Base-by-base conservation (phyloP, 768 basidiomycete species). In the Kockovaella imperatae region DNA sequence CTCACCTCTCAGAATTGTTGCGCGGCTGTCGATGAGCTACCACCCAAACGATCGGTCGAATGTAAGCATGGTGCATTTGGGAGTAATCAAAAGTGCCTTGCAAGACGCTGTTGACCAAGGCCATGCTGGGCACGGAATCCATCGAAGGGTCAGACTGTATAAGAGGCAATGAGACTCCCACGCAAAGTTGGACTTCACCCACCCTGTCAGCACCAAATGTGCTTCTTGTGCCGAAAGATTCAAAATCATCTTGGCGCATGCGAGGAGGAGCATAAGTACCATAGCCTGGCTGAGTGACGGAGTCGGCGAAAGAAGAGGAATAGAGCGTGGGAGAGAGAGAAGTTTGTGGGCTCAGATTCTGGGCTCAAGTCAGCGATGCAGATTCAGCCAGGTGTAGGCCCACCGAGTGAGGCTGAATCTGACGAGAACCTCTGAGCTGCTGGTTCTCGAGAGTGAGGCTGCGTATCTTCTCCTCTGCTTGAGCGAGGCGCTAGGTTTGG, bases 31-130 rank as follows among this genome's bases (percentile, higher is more conserved):
- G 39, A 35, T 61, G 45, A 11, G 63, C 63, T 8, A 65, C 56
- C 25, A 62, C 49, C 56, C 57, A 62, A 5, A 65, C 60, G 6
- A 60, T 50, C 1, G 60, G 53, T 24, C 49, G 39, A 21, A 62
- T 52, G 41, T 56, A 50, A 1, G 34, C 42, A n/a, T 34, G 34
- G 11, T 36, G 50, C 54, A 65, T 59, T 17, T 62, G 51, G 41
- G 25, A 35, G 34, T 47, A 59, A 45, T 52, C 42, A 47, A 50
- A 59, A 23, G 48, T 47, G 18, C 57, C 60, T 14, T 51, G 43
- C 7, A 62, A 45, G 18, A 62, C 34, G 8, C 20, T 25, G n/a
- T n/a, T 18, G 14, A 53, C 35, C 8, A 57, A n/a, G n/a, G n/a
- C 17, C 31, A 17, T 32, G 11, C 31, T 32, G 21, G 10, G 10